phyloP scores from a whole-genome alignment of 1,284 basidiomycete species.

The Boletus semigastroideus region DNA sequence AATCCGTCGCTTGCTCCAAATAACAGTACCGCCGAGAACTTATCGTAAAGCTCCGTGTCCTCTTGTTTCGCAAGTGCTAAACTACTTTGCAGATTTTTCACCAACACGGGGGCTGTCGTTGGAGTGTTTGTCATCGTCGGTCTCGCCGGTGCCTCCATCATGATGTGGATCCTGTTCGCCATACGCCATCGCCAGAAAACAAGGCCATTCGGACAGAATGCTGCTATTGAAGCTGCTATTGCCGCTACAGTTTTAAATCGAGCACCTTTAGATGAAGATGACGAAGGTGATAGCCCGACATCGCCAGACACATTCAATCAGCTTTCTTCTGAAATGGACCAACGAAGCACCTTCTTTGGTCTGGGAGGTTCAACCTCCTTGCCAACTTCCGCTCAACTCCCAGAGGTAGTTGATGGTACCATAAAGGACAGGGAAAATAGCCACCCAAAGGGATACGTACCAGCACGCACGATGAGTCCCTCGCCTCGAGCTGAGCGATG shows the following conservation, averaged over 20 bases:
- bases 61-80: conserved; percentile 7
- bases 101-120: conserved; percentile 71
- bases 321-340: conserved; percentile 35
- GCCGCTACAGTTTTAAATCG: conserved; percentile 67
- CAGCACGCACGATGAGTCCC: conserved; percentile 47
- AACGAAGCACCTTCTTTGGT: conserved; percentile 31
- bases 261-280: conserved; percentile 65
- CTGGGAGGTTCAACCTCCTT: conserved; percentile 37
- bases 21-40: conserved; percentile 36
- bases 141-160: conserved; percentile 65
- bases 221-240: conserved; percentile 62
- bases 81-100: conserved; percentile 58
- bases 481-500: conserved; percentile 36
- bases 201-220: conserved; percentile 61
- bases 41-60: conserved; percentile 41
- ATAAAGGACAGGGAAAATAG: conserved; percentile 40
- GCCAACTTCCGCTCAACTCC: conserved; percentile 15
- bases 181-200: conserved; percentile 61
- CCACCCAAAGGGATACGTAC: conserved; percentile 39
- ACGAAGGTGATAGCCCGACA: conserved; percentile 35
- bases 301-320: conserved; percentile 27
- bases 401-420: conserved; percentile 25
- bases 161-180: conserved; percentile 70
- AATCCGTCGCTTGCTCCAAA: conserved; percentile 66
- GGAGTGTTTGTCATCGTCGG: conserved; percentile 78